Percentiles rank a stretch among this genome's conserved stretches.
Conservation (phyloP, 169 alveolate genomes). For the Ichthyophthirius multifiliis region DNA sequence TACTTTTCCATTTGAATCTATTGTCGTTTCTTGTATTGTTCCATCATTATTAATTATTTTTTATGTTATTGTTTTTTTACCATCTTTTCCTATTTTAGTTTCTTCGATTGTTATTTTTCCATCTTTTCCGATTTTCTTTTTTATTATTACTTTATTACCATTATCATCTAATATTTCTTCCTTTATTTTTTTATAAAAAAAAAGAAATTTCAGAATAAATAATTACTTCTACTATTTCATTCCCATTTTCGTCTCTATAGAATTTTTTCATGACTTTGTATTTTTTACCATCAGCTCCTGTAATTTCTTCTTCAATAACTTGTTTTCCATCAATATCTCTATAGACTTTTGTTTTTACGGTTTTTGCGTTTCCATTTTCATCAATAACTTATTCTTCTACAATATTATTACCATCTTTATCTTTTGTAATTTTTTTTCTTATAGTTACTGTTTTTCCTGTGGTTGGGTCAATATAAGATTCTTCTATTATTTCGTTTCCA, state of each 20-base stretch:
- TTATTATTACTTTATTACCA: slow-evolving; percentile 30
- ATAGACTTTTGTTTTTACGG: slow-evolving; percentile 20
- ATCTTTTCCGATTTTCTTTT: slow-evolving; percentile 9
- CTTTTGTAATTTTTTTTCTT: slow-evolving; percentile 24
- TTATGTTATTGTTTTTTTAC: slow-evolving; percentile 20
- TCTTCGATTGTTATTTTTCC: slow-evolving; percentile 37
- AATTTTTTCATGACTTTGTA: slow-evolving; percentile 5
- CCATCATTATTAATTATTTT: slow-evolving; percentile 31
- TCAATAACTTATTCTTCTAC: slow-evolving; percentile 18
- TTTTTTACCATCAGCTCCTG: slow-evolving; percentile 41
- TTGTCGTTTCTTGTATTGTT: slow-evolving; percentile 28
- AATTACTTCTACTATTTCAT: slow-evolving; percentile 19
- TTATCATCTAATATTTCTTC: slow-evolving; percentile 20
- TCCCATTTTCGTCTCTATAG: slow-evolving; percentile 33
- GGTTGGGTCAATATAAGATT: slow-evolving; percentile 1
- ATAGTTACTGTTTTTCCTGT: slow-evolving; percentile 20
- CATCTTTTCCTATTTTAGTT: slow-evolving; percentile 26
- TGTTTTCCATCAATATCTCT: slow-evolving; percentile 19
- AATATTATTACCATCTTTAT: slow-evolving; percentile 36
- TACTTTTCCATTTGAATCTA: slow-evolving; percentile 31
- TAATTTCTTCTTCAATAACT: slow-evolving; percentile 20
- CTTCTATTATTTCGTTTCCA: slow-evolving; percentile 31
- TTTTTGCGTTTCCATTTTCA: slow-evolving; percentile 16
- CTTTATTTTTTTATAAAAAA: not conserved
- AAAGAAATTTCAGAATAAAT: not conserved